Percentiles rank a stretch among this genome's conserved stretches.
These are phyloP conservation scores for Dendrobium catenatum DNA, from an alignment of 106 monocot genomes.

Conservation along the genomic window DNA sequence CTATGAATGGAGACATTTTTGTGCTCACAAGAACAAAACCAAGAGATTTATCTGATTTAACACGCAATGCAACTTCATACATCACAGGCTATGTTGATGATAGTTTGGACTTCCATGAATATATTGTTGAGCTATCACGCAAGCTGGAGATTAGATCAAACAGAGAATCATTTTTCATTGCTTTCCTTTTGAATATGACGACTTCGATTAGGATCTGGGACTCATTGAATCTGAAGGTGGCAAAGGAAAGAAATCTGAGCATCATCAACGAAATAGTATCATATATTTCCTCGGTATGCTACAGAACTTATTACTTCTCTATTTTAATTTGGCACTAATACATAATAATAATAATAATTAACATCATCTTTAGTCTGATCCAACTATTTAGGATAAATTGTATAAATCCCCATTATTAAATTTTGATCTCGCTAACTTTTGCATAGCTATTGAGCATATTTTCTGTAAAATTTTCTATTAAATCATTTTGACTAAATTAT, in stretches of 20 bases:
- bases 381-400: too few species aligned
- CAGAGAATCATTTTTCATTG: not conserved
- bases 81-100: constrained; percentile 15
- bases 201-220: constrained; percentile 37
- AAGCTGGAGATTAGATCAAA: not conserved
- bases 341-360: too few species aligned
- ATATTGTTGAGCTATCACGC: not conserved
- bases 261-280: constrained; percentile 13
- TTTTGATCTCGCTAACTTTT: too few species aligned
- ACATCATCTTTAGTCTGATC: too few species aligned
- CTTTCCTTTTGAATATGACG: constrained; percentile 26
- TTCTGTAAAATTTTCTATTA: too few species aligned
- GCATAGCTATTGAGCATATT: too few species aligned
- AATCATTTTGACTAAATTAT: too few species aligned
- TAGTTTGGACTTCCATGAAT: not conserved
- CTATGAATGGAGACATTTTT: constrained; percentile 21
- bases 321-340: too few species aligned
- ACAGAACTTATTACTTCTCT: too few species aligned
- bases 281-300: not conserved
- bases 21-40: constrained; percentile 15
- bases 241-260: constrained; percentile 3
- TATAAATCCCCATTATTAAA: too few species aligned
- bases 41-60: constrained; percentile 14
- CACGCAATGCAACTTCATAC: constrained; percentile 2
- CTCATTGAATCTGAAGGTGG: constrained; percentile 7